Percentiles rank a stretch among this genome's conserved stretches.
These are phyloP conservation scores for Priceomyces melissophilus DNA, from an alignment of 805 yeast species.

Conservation along the genomic window DNA sequence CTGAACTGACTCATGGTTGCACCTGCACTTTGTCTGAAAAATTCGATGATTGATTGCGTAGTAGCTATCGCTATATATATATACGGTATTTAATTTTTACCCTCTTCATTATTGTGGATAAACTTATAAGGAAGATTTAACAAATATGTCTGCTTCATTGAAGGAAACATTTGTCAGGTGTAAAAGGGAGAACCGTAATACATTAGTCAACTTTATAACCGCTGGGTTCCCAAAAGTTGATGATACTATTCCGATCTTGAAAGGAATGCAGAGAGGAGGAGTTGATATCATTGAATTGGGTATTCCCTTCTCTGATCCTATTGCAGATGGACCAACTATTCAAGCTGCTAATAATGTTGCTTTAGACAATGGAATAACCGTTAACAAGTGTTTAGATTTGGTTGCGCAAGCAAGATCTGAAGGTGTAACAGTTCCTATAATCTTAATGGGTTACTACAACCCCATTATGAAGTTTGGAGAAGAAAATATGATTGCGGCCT, in stretches of 20 bases:
- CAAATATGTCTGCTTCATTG: conserved; percentile 48
- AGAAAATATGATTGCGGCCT: conserved; percentile 69
- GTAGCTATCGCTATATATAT: neutral
- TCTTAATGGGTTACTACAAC: conserved; percentile 97
- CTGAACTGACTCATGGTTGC: conserved; percentile 25
- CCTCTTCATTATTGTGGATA: neutral
- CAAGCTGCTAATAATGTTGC: conserved; percentile 86
- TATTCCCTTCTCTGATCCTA: conserved; percentile 95
- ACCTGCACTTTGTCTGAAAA: conserved; percentile 4
- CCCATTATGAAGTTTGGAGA: conserved; percentile 92
- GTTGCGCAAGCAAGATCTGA: conserved; percentile 70
- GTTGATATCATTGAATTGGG: conserved; percentile 94
- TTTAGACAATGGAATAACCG: conserved; percentile 76
- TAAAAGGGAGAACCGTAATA: conserved; percentile 70
- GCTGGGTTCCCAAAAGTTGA: conserved; percentile 90
- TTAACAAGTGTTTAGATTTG: conserved; percentile 63
- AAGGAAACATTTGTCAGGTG: conserved; percentile 60
- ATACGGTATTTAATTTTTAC: neutral
- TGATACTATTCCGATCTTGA: conserved; percentile 81
- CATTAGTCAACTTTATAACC: conserved; percentile 87
- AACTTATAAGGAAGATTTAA: neutral
- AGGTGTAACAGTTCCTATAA: conserved; percentile 86
- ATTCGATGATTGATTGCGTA: conserved; percentile 1
- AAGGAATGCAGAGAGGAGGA: conserved; percentile 92
- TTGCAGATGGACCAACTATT: conserved; percentile 98